Evolutionary conservation across 73 alveolate species (phyloP), one percentile per base, ranked within the genome.

Genomic region (Paramecium pentaurelia): DNA sequence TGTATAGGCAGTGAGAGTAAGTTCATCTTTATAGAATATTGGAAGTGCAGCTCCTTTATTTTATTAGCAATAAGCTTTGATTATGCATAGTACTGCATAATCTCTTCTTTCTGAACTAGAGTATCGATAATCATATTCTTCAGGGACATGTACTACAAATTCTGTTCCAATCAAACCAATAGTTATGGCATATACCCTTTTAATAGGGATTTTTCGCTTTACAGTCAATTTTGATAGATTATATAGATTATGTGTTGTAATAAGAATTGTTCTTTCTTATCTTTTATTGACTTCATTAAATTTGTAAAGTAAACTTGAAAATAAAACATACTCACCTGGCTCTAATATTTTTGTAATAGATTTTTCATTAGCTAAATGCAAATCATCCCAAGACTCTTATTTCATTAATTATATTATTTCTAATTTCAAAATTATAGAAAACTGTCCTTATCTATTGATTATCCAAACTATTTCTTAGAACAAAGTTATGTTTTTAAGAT

Each of bases 221-320:
- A 96, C 70, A 45, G 93, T 91, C 95, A 94, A 86, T 93, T 75
- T 92, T 58, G 95, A 94, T 51, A 86, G 73, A 58, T 85, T 92
- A 91, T 93, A 95, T 64, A 96, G 92, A 85, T 91, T 75, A 37
- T 86, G 88, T 32, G 96, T 93, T 8, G 99, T 96, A 51, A 96
- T 84, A 20, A 95, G 86, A 49, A 95, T 64, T 18, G 93, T 92
- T 77, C 99, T 36, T 45, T 96, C 98, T 54, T 96, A 93, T 85
- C 95, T 96, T 77, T 88, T 86, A 64, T 93, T 94, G 92, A 95
- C 93, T 45, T 93, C 93, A 91, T 96, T 96, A 95, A 94, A 92
- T 93, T 96, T 96, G 85, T 73, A 80, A 12, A 96, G 94, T 64
- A 83, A 84, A 30, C 93, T 94, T 20, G 97, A 92, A 88, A 94